Evolutionary conservation across 805 yeast species (phyloP).

Genomic region (Wickerhamomyces xylosicus): DNA sequence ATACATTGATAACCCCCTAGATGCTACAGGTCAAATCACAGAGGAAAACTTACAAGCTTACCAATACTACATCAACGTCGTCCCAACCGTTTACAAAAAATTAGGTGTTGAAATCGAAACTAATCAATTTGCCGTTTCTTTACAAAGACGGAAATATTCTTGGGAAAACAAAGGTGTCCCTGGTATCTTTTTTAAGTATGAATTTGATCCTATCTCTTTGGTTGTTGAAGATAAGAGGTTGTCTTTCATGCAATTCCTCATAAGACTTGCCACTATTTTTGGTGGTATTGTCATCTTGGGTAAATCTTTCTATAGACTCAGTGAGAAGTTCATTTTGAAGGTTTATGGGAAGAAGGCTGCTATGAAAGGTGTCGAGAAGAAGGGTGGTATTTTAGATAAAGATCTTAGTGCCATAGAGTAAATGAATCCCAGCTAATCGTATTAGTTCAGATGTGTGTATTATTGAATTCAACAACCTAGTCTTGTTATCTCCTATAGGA

Average conservation of each 20-base stretch:
- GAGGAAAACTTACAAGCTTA: slow-evolving; percentile 37
- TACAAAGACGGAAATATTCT: slow-evolving; percentile 26
- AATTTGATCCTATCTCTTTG: slow-evolving; percentile 80
- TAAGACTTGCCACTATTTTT: slow-evolving; percentile 67
- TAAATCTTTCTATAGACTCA: slow-evolving; percentile 49
- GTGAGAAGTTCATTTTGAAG: slow-evolving; percentile 43
- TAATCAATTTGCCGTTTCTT: slow-evolving; percentile 73
- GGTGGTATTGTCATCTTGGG: slow-evolving; percentile 74
- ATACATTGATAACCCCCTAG: slow-evolving; percentile 78
- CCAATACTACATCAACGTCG: slow-evolving; percentile 66
- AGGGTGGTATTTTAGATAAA: slow-evolving; percentile 9
- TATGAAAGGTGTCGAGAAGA: slow-evolving; percentile 16
- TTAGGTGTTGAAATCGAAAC: slow-evolving; percentile 70
- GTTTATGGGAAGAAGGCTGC: slow-evolving; percentile 47
- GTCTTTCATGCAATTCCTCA: slow-evolving; percentile 67
- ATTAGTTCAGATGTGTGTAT: too few relatives aligned
- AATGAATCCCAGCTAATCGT: background rate
- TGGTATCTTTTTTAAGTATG: slow-evolving; percentile 76
- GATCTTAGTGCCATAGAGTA: background rate
- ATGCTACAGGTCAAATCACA: slow-evolving; percentile 54
- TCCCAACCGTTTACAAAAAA: slow-evolving; percentile 69
- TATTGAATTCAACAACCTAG: too few relatives aligned
- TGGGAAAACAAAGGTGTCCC: slow-evolving; percentile 33
- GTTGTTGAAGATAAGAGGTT: slow-evolving; percentile 61
- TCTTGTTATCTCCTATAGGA: too few relatives aligned